These are phyloP conservation scores for Guillardia theta DNA, from an alignment of 78 protist species.

Conservation along the genomic window DNA sequence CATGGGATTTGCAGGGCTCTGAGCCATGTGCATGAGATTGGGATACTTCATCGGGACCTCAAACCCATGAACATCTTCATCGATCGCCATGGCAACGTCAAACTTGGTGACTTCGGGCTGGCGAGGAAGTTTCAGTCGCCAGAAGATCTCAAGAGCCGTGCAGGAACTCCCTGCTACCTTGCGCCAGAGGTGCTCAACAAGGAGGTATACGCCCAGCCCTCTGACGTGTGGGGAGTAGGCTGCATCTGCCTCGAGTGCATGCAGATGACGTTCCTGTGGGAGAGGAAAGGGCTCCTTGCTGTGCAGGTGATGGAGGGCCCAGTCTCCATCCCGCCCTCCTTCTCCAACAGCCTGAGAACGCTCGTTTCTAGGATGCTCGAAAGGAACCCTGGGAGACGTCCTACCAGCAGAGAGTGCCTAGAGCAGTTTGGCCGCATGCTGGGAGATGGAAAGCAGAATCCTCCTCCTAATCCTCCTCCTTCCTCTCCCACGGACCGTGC, in stretches of 20 bases:
- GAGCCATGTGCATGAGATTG: not conserved
- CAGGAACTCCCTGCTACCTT: not conserved
- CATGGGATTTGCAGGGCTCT: not conserved
- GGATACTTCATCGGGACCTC: slow-evolving; percentile 57
- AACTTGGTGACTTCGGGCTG: slow-evolving; percentile 49
- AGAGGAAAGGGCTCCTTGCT: not conserved
- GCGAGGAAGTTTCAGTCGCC: not conserved
- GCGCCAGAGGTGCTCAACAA: not conserved
- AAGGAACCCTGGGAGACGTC: not conserved
- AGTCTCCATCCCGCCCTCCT: not conserved
- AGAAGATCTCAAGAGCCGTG: not conserved
- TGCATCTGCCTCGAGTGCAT: not conserved
- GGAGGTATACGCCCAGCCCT: not conserved
- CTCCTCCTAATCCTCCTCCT: no score
- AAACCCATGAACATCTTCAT: slow-evolving; percentile 50
- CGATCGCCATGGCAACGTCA: not conserved
- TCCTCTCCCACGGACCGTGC: no score
- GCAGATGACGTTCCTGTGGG: not conserved
- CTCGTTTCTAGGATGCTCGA: not conserved
- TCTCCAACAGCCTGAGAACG: not conserved
- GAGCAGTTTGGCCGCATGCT: no score
- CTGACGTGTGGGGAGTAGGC: slow-evolving; percentile 40
- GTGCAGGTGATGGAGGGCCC: not conserved
- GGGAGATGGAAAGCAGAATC: no score
- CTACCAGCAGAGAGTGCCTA: not conserved